Evolutionary conservation across 2,329 filamentous ascomycete species (phyloP).

Genomic region (Hymenotorrendiella dingleyae): DNA sequence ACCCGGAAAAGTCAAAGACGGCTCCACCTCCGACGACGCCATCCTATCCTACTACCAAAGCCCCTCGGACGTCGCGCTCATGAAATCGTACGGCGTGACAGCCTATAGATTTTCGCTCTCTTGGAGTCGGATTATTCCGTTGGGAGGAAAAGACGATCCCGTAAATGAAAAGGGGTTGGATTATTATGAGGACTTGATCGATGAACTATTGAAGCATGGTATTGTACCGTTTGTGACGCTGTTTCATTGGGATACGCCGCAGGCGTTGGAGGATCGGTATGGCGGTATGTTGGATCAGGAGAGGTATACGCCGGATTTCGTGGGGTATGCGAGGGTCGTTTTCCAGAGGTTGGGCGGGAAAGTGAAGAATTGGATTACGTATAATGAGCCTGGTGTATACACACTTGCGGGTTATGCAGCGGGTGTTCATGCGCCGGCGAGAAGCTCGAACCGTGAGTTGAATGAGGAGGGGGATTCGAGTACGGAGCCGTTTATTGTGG

Average conservation of each 20-base stretch:
- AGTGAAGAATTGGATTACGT: conserved; percentile 83
- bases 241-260: conserved; percentile 81
- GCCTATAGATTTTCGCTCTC: conserved; percentile 79
- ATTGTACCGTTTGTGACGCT: conserved; percentile 77
- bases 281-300: conserved; percentile 71
- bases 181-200: conserved; percentile 71
- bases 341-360: conserved; percentile 63
- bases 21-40: conserved; percentile 65
- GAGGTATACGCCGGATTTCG: conserved; percentile 76
- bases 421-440: conserved; percentile 74
- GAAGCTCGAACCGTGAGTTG: conserved; percentile 65
- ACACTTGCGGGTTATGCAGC: conserved; percentile 72
- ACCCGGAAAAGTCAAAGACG: conserved; percentile 75
- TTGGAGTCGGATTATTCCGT: conserved; percentile 76
- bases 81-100: conserved; percentile 66
- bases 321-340: conserved; percentile 68
- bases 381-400: conserved; percentile 84
- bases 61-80: conserved; percentile 65
- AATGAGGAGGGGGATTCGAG: conserved; percentile 64
- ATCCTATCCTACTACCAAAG: conserved; percentile 82
- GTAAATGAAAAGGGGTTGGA: conserved; percentile 71
- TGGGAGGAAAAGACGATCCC: conserved; percentile 73
- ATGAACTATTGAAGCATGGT: conserved; percentile 67
- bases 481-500: conserved; percentile 74
- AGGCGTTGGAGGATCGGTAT: conserved; percentile 73